Conservation (phyloP, 2,329 filamentous ascomycete genomes). For the Nothophoma quercina region DNA sequence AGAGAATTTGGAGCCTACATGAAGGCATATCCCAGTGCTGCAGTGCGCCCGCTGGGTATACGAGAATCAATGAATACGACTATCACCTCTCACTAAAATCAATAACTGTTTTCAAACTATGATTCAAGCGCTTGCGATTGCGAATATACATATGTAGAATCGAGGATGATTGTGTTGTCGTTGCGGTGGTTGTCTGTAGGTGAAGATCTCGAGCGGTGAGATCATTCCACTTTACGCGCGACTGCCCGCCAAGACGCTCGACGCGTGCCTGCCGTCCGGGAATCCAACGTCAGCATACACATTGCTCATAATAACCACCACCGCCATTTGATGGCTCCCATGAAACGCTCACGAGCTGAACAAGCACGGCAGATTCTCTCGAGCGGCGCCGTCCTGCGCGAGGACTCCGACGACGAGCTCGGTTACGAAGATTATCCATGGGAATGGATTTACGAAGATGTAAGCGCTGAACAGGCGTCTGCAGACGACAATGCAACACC, state of each 20-base stretch:
- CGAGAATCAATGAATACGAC: slow-evolving; percentile 30
- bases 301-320: slow-evolving; percentile 16
- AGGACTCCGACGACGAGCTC: slow-evolving; percentile 90
- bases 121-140: neutral
- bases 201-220: slow-evolving; percentile 20
- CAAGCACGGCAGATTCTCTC: slow-evolving; percentile 60
- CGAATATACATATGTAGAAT: neutral
- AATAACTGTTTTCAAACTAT: no score
- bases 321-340: slow-evolving; percentile 48
- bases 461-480: slow-evolving; percentile 26
- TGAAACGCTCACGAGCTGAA: slow-evolving; percentile 52
- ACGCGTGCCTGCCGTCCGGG: slow-evolving; percentile 34
- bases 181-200: neutral
- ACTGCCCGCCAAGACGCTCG: slow-evolving; percentile 39
- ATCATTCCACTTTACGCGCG: slow-evolving; percentile 31
- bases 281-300: slow-evolving; percentile 38
- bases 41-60: slow-evolving; percentile 39
- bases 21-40: slow-evolving; percentile 31
- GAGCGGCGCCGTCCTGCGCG: slow-evolving; percentile 70
- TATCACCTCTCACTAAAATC: slow-evolving; percentile 11
- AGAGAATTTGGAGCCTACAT: neutral
- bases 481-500: slow-evolving; percentile 37
- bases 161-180: neutral
- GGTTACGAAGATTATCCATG: slow-evolving; percentile 59
- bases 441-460: slow-evolving; percentile 64